These are phyloP conservation scores for Clavispora vitiphila DNA, from an alignment of 805 yeast genomes.

Conservation along the genomic window DNA sequence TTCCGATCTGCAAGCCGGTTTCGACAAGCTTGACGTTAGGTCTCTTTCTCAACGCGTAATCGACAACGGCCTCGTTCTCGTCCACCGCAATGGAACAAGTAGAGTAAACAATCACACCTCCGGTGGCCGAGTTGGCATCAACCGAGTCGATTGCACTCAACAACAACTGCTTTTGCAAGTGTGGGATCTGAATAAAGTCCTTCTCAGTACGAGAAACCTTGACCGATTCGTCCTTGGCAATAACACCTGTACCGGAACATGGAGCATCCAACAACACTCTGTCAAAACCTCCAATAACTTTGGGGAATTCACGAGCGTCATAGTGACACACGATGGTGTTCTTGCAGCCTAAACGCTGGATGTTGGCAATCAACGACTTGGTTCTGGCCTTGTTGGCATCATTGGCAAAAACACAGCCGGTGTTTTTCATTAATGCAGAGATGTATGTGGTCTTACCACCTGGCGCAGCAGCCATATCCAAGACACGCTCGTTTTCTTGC, in stretches of 20 bases:
- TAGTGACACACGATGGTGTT: constrained; percentile 95
- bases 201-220: constrained; percentile 91
- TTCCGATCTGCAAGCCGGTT: constrained; percentile 88
- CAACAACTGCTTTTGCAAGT: constrained; percentile 88
- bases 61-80: constrained; percentile 98
- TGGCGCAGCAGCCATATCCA: constrained; percentile 99
- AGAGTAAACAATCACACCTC: constrained; percentile 93
- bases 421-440: constrained; percentile 94
- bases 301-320: constrained; percentile 98
- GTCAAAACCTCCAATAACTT: constrained; percentile 97
- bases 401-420: constrained; percentile 96
- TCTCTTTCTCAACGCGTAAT: constrained; percentile 91
- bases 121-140: constrained; percentile 85
- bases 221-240: constrained; percentile 93
- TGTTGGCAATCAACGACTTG: constrained; percentile 92
- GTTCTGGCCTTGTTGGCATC: constrained; percentile 97
- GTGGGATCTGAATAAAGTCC: constrained; percentile 95
- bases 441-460: constrained; percentile 98
- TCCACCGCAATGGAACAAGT: constrained; percentile 98
- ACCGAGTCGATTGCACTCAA: constrained; percentile 96
- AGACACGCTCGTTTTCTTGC: constrained; percentile 90
- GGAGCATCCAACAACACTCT: constrained; percentile 96
- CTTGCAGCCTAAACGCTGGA: constrained; percentile 93
- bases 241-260: constrained; percentile 99
- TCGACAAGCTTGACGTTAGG: constrained; percentile 95